phyloP scores from a whole-genome alignment of 1,139 yeast genomes.

The Pichia kudriavzevii region DNA sequence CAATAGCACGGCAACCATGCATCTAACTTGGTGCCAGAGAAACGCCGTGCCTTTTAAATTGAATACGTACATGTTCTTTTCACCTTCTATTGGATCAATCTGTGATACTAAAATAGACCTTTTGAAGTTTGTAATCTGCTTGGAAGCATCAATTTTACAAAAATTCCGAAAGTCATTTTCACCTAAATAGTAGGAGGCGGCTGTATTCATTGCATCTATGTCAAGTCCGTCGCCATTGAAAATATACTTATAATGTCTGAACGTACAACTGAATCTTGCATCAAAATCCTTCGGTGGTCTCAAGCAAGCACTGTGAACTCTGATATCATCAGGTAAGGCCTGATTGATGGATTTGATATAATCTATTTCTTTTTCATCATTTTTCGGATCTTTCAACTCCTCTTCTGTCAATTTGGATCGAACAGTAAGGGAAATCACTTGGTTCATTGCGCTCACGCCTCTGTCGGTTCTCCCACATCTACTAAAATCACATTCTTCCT shows the following conservation, averaged over 20 bases:
- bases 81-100: slow-evolving; percentile 35
- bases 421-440: slow-evolving; percentile 74
- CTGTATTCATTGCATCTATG: slow-evolving; percentile 58
- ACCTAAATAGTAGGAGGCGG: slow-evolving; percentile 62
- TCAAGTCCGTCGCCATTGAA: slow-evolving; percentile 54
- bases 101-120: slow-evolving; percentile 51
- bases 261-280: slow-evolving; percentile 83
- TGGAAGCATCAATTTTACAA: slow-evolving; percentile 90
- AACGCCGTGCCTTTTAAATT: slow-evolving; percentile 86
- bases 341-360: slow-evolving; percentile 72
- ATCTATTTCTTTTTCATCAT: slow-evolving; percentile 65
- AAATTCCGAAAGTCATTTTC: slow-evolving; percentile 89
- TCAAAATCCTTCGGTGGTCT: slow-evolving; percentile 80
- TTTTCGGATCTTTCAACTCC: slow-evolving; percentile 49
- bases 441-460: slow-evolving; percentile 96
- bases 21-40: slow-evolving; percentile 96
- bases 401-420: slow-evolving; percentile 55
- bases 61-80: slow-evolving; percentile 47
- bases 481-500: slow-evolving; percentile 61
- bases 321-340: slow-evolving; percentile 69
- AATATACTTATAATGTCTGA: slow-evolving; percentile 79
- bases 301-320: slow-evolving; percentile 74
- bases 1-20: slow-evolving; percentile 82
- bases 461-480: slow-evolving; percentile 95
- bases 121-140: slow-evolving; percentile 72